Percentiles rank a stretch among this genome's conserved stretches.
Evolutionary conservation across 208 protist genomes (phyloP).

Genomic region (Wallacemonas sp.): DNA sequence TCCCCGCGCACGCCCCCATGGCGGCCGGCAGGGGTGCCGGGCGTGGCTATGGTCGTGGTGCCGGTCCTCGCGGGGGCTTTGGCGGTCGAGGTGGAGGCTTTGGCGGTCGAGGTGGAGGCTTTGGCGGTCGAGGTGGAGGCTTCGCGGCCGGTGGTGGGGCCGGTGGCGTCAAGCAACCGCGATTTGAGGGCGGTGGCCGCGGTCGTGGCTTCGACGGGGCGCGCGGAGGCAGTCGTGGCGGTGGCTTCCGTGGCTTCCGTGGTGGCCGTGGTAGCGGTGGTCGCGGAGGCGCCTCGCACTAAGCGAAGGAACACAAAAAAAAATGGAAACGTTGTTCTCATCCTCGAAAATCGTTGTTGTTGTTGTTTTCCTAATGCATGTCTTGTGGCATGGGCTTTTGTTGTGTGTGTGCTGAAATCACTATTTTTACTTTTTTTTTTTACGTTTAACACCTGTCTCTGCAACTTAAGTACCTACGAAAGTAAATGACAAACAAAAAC

Average conservation of each 20-base stretch:
- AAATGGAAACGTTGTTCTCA: too few relatives aligned
- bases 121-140: not conserved
- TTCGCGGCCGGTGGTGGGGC: not conserved
- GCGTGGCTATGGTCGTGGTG: not conserved
- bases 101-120: not conserved
- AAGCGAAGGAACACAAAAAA: not conserved
- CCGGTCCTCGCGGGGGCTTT: constrained; percentile 7
- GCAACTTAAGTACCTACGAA: too few relatives aligned
- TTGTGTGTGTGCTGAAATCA: too few relatives aligned
- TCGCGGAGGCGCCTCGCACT: not conserved
- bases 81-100: constrained; percentile 19
- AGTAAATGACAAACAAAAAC: too few relatives aligned
- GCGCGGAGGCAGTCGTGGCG: constrained; percentile 3
- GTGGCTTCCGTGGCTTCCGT: not conserved
- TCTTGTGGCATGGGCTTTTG: not conserved
- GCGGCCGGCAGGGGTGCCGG: not conserved
- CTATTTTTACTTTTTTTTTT: too few relatives aligned
- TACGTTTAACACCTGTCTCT: too few relatives aligned
- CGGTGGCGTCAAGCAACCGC: not conserved
- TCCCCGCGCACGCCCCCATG: not conserved
- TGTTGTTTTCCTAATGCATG: constrained; percentile 13
- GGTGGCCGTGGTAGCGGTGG: constrained; percentile 4
- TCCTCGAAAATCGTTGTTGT: too few relatives aligned
- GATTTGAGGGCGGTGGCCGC: not conserved
- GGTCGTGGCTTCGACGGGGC: not conserved